Conservation (phyloP, 169 alveolate species). For the Cryptosporidium felis region DNA sequence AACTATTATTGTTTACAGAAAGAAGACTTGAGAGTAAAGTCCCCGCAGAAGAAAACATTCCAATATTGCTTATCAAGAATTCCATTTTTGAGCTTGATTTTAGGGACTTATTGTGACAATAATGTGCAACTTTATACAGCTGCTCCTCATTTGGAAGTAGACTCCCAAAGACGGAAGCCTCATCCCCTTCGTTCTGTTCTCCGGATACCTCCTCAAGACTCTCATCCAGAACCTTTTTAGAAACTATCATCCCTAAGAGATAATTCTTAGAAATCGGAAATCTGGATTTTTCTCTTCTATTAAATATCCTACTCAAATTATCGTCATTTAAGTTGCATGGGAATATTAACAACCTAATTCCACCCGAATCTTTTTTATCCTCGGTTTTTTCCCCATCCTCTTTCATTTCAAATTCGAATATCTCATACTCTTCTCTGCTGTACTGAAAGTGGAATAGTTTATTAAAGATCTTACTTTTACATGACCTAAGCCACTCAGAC, state of each 20-base stretch:
- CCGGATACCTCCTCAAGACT: not conserved
- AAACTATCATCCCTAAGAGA: conserved; percentile 26
- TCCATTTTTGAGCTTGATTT: conserved; percentile 38
- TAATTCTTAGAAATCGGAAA: conserved; percentile 47
- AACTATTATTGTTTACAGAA: not conserved
- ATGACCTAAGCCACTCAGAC: not conserved
- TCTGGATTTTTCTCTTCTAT: not conserved
- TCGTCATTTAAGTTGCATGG: conserved; percentile 11
- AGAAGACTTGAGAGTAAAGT: conserved; percentile 46
- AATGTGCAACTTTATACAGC: conserved; percentile 41
- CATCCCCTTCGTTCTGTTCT: not conserved
- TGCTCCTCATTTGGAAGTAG: conserved; percentile 43
- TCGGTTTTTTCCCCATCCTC: not conserved
- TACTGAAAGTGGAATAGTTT: conserved; percentile 20
- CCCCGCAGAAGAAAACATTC: conserved; percentile 63
- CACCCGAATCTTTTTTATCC: not conserved
- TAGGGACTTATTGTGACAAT: conserved; percentile 13
- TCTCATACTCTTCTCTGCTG: not conserved
- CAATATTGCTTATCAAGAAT: not conserved
- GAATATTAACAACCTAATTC: not conserved
- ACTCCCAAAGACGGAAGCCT: not conserved
- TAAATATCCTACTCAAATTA: not conserved
- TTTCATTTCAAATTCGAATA: conserved; percentile 20
- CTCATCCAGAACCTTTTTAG: not conserved
- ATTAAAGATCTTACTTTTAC: not conserved